A percentile compares a stretch with the other conserved stretches of the same genome.
phyloP scores from a whole-genome alignment of 768 basidiomycete species.

The Nidula microcarpa region DNA sequence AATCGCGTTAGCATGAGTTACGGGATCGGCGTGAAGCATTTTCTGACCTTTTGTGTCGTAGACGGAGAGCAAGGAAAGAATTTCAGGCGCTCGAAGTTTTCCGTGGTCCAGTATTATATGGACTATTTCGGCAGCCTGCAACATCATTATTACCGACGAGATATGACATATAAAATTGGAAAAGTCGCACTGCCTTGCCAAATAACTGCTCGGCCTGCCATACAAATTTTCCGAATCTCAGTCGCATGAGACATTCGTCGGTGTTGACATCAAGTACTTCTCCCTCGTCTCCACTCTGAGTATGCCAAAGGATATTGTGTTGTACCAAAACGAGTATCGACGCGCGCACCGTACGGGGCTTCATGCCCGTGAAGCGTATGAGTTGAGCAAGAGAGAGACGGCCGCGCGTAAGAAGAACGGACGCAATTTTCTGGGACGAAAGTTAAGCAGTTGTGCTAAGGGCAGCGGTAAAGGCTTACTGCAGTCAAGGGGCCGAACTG shows the following conservation, averaged over 20 bases:
- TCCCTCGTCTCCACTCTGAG: constrained; percentile 63
- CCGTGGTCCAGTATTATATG: constrained; percentile 80
- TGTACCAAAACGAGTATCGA: constrained; percentile 79
- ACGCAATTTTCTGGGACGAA: constrained; percentile 60
- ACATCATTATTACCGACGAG: constrained; percentile 2
- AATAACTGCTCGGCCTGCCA: constrained; percentile 69
- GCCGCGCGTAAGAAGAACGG: constrained; percentile 75
- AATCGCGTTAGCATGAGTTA: neutral
- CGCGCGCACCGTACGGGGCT: constrained; percentile 64
- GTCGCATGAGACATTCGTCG: constrained; percentile 76
- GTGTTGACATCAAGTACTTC: constrained; percentile 81
- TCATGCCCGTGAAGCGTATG: constrained; percentile 64
- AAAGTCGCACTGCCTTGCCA: constrained; percentile 59
- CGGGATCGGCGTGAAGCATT: neutral
- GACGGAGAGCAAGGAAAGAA: constrained; percentile 49
- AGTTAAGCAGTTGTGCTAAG: constrained; percentile 1
- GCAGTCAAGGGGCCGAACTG: constrained; percentile 67
- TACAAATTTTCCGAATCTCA: constrained; percentile 82
- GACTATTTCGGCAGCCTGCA: constrained; percentile 73
- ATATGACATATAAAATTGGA: neutral
- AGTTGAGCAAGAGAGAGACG: constrained; percentile 71
- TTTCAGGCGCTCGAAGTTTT: constrained; percentile 74
- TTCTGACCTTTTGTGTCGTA: constrained; percentile 56
- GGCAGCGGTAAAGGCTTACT: constrained; percentile 35
- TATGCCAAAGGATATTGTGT: constrained; percentile 90